phyloP scores from a whole-genome alignment of 345 rosid species.

The Gossypium turneri region DNA sequence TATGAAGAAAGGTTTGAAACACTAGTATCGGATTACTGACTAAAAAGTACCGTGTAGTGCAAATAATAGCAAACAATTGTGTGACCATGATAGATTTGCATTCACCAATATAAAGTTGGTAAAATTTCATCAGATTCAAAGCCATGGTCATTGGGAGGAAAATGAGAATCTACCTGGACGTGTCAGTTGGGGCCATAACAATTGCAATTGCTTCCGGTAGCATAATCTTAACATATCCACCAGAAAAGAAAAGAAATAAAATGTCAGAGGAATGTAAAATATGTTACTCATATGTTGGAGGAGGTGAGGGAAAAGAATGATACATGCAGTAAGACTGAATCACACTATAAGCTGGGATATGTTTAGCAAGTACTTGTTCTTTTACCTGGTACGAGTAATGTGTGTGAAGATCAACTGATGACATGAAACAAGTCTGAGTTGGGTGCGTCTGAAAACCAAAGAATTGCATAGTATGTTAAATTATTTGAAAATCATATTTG shows the following conservation, averaged over 20 bases:
- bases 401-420: constrained; percentile 96
- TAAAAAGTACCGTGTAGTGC: background rate
- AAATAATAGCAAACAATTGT: background rate
- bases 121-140: constrained; percentile 6
- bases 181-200: constrained; percentile 95
- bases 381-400: constrained; percentile 96
- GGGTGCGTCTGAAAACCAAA: constrained; percentile 83
- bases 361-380: background rate
- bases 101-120: background rate
- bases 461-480: constrained; percentile 17
- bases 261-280: constrained; percentile 5
- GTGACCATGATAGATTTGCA: background rate
- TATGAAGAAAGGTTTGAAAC: background rate
- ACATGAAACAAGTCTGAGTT: constrained; percentile 95
- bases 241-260: background rate
- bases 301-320: background rate
- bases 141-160: background rate
- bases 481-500: background rate
- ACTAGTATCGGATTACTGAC: background rate
- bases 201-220: constrained; percentile 90
- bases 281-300: background rate
- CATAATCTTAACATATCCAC: constrained; percentile 53
- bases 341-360: background rate
- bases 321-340: background rate
- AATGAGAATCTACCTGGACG: constrained; percentile 45